Evolutionary conservation across 768 basidiomycete genomes (phyloP), one percentile per base, ranked within the genome.

Genomic region (Russula virescens): DNA sequence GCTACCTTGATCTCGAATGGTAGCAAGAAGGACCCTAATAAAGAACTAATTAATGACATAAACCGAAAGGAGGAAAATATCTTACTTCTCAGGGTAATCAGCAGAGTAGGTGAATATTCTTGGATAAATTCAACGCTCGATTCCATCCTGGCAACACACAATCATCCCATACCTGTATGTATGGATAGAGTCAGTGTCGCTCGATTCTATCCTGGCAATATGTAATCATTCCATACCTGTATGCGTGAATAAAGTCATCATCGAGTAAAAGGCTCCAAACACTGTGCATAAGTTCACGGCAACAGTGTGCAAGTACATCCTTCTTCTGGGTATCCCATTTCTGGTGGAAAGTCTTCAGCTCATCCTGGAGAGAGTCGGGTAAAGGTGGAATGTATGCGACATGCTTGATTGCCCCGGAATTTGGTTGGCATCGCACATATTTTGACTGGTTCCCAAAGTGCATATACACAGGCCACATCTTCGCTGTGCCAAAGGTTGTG

Each of bases 21-120:
- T 38, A 11, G 47, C 47, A 14, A 48, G 21, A 9, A 48, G 5
- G 3, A 48, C 23, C 21, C 47, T 48, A 14, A 19, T 3, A n/a
- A 4, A 43, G 3, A 10, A 48, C 14, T 48, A 3, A 26, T 1
- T 2, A 2, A 26, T 26, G 13, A 38, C 31, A 38, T 38, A 11
- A 9, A 48, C 9, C 1, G 5, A 48, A 14, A 26, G 25, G 5
- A 1, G 1, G 14, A 6, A 26, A 13, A 40, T 55, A 31, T n/a
- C 42, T 13, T 8, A 76, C 77, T 75, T 76, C 40, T 77, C 73
- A 0, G 73, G 74, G 61, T 76, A 76, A 58, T 76, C 72, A 0
- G 72, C 75, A 0, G 72, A 71, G 47, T 74, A 73, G 1, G 68
- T 67, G 47, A 74, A 69, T 38, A 75, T 53, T 0, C 69, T 63